phyloP scores from a whole-genome alignment of 2,329 filamentous ascomycete genomes.

The Alternaria brassicicola region DNA sequence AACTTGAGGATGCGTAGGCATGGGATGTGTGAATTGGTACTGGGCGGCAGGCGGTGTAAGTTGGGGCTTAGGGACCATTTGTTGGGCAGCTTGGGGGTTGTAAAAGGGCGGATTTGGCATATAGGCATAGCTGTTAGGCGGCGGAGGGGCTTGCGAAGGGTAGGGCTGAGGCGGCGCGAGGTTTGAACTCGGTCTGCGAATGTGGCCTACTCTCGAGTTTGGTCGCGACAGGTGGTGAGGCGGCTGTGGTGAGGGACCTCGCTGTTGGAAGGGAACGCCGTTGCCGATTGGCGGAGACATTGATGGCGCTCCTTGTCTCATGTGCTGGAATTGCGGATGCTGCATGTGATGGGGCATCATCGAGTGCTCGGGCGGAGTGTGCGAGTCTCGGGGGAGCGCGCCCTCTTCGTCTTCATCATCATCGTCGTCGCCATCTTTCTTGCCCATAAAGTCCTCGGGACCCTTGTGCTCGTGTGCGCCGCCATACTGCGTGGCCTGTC shows the following conservation, averaged over 20 bases:
- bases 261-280: constrained; percentile 69
- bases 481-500: constrained; percentile 70
- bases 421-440: constrained; percentile 72
- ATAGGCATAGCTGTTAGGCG: constrained; percentile 75
- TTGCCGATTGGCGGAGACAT: constrained; percentile 88
- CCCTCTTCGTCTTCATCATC: constrained; percentile 79
- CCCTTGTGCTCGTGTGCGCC: constrained; percentile 96
- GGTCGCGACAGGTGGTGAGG: constrained; percentile 72
- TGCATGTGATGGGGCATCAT: constrained; percentile 57
- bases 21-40: constrained; percentile 53
- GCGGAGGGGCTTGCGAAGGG: constrained; percentile 65
- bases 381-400: constrained; percentile 73
- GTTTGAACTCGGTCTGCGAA: constrained; percentile 75
- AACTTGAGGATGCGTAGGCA: constrained; percentile 56
- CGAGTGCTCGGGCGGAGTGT: constrained; percentile 66
- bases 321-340: constrained; percentile 72
- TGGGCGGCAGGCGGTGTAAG: constrained; percentile 50
- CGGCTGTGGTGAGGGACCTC: constrained; percentile 83
- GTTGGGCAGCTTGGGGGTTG: constrained; percentile 65
- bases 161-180: constrained; percentile 70
- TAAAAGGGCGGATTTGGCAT: constrained; percentile 88
- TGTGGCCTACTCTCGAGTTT: constrained; percentile 74
- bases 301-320: constrained; percentile 81
- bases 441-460: constrained; percentile 86
- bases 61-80: constrained; percentile 53